phyloP scores from a whole-genome alignment of 75 land plant genomes.

The Pinus taeda region DNA sequence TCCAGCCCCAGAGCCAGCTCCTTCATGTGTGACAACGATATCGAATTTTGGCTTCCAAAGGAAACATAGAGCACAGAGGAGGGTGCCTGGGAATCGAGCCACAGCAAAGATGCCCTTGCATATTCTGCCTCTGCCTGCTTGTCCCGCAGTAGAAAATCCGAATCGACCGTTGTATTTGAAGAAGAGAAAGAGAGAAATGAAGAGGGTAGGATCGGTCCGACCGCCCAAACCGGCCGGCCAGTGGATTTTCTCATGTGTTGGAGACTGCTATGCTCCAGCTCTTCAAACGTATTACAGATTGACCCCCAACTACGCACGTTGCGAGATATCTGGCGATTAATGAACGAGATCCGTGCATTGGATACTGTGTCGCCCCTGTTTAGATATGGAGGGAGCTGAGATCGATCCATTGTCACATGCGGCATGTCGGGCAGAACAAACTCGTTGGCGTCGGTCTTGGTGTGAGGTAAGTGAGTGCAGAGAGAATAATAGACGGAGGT shows the following conservation, averaged over 20 bases:
- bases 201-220: neutral
- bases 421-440: neutral
- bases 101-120: neutral
- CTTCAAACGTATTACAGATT: neutral
- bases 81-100: constrained; percentile 20
- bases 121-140: too few relatives aligned
- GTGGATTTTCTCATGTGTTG: neutral
- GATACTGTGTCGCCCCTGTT: neutral
- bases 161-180: too few relatives aligned
- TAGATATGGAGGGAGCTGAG: neutral
- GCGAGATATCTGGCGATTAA: neutral
- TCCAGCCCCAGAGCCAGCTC: constrained; percentile 17
- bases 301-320: neutral
- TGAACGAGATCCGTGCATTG: neutral
- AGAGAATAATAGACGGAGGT: constrained; percentile 20
- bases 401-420: neutral
- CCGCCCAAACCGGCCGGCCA: neutral
- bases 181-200: too few relatives aligned
- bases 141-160: neutral
- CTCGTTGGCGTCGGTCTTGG: neutral
- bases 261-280: neutral
- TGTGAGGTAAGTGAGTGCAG: constrained; percentile 31
- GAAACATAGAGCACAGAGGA: constrained; percentile 20
- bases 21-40: constrained; percentile 9
- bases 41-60: constrained; percentile 23